phyloP scores from a whole-genome alignment of 305 asterid species.

The Fraxinus ornus region DNA sequence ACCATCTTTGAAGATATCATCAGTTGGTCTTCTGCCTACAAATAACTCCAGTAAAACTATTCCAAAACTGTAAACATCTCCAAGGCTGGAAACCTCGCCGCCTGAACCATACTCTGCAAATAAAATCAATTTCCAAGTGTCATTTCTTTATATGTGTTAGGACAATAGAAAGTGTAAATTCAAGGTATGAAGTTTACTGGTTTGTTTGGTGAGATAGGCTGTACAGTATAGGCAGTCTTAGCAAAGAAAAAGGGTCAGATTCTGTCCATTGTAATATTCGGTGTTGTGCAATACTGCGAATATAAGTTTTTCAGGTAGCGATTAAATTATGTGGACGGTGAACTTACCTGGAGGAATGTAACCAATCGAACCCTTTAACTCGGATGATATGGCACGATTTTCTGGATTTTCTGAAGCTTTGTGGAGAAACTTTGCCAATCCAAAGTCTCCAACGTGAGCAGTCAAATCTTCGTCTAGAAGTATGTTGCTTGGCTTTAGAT shows the following conservation, averaged over 20 bases:
- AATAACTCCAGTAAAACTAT: not conserved
- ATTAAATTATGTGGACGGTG: not conserved
- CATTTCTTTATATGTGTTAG: too few relatives aligned
- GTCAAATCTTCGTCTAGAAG: not conserved
- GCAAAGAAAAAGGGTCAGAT: too few relatives aligned
- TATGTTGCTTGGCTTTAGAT: not conserved
- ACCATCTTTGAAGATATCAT: not conserved
- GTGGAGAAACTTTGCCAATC: not conserved
- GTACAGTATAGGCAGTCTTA: too few relatives aligned
- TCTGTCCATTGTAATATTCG: too few relatives aligned
- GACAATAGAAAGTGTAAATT: too few relatives aligned
- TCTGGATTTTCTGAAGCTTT: too few relatives aligned
- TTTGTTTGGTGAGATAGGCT: too few relatives aligned
- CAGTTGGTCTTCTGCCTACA: not conserved
- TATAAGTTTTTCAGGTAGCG: not conserved
- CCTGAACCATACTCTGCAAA: not conserved
- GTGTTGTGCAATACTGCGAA: too few relatives aligned
- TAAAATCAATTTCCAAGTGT: too few relatives aligned
- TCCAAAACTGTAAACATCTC: not conserved
- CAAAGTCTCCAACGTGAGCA: not conserved
- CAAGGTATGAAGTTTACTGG: too few relatives aligned
- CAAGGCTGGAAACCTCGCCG: not conserved
- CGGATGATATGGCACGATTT: not conserved
- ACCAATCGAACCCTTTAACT: not conserved
- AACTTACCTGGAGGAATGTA: not conserved